Percentiles rank a stretch among this genome's conserved stretches.
Evolutionary conservation across 768 basidiomycete species (phyloP).

Genomic region (Pleurotus platypus): DNA sequence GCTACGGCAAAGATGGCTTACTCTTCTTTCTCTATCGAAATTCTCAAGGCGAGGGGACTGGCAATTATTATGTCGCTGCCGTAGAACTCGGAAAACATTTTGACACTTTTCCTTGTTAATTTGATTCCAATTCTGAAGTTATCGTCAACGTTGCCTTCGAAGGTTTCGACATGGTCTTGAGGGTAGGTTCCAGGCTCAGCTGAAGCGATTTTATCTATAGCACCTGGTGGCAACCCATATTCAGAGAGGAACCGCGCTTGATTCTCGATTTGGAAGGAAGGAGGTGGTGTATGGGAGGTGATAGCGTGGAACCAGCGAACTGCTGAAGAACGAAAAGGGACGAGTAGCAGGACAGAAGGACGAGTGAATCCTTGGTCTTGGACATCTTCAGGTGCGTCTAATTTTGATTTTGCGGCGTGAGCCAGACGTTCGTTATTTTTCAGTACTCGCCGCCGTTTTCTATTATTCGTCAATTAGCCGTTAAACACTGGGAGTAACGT

Average conservation of each 20-base stretch:
- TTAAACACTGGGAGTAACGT: background rate
- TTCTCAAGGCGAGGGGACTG: conserved; percentile 86
- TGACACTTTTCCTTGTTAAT: conserved; percentile 87
- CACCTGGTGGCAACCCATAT: conserved; percentile 77
- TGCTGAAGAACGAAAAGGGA: conserved; percentile 91
- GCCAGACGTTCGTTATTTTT: conserved; percentile 95
- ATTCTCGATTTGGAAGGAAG: conserved; percentile 84
- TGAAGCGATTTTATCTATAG: conserved; percentile 73
- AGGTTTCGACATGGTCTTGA: conserved; percentile 85
- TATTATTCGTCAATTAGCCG: conserved; percentile 25
- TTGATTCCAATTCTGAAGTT: conserved; percentile 92
- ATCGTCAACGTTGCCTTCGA: conserved; percentile 97
- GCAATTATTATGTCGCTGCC: conserved; percentile 89
- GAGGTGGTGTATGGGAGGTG: conserved; percentile 68
- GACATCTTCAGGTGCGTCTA: conserved; percentile 61
- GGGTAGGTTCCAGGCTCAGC: conserved; percentile 80
- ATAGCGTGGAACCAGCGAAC: conserved; percentile 80
- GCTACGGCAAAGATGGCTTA: conserved; percentile 30
- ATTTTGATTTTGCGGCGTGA: conserved; percentile 55
- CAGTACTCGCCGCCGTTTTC: conserved; percentile 85
- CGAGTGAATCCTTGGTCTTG: conserved; percentile 99
- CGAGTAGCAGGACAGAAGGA: conserved; percentile 86
- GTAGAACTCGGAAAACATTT: conserved; percentile 89
- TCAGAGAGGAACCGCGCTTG: conserved; percentile 77
- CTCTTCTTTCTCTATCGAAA: conserved; percentile 95